Evolutionary conservation across 306 rosid genomes (phyloP), one percentile per base, ranked within the genome.

Genomic region (Sicyos edulis): DNA sequence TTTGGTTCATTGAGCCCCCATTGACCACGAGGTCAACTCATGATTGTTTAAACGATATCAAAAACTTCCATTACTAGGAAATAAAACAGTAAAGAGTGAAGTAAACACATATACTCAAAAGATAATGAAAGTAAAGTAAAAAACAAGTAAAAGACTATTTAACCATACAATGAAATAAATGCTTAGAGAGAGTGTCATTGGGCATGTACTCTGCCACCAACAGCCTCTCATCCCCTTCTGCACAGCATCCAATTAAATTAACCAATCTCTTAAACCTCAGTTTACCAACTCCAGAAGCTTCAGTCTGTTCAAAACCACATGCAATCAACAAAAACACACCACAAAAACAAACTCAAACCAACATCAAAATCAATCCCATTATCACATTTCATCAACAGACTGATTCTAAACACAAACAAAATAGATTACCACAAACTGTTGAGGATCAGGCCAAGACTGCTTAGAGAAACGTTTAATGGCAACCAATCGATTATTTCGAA

Each of bases 401-500:
- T 16, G 47, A 15, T 16, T 15, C 11, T 16, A 2, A 10, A 12
- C 17, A 16, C 22, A 16, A 1, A 37, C 40, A 29, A 32, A 66
- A 6, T 66, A 40, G 47, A 54, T 65, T 75, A 81, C 84, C 77
- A 81, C 78, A 70, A 78, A 81, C 47, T 81, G 84, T 29, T 74
- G 76, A 29, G 84, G 79, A 70, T 81, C 84, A 42, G 84, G 84
- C 84, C 84, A 81, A 54, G 84, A 74, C 16, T 24, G 79, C 75
- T 70, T 77, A 20, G 84, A 78, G 74, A 81, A 81, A 60, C 84
- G 84, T 49, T 81, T 81, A 62, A 81, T 42, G 60, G 84, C 84
- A 21, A 78, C 79, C 54, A 81, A 49, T 56, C 79, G 72, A 42
- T 78, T 81, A 61, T 71, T 81, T 5, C 79, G 77, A 63, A 81